Base-by-base conservation (phyloP, 129 eudicot genomes). In the Solidago caesia region DNA sequence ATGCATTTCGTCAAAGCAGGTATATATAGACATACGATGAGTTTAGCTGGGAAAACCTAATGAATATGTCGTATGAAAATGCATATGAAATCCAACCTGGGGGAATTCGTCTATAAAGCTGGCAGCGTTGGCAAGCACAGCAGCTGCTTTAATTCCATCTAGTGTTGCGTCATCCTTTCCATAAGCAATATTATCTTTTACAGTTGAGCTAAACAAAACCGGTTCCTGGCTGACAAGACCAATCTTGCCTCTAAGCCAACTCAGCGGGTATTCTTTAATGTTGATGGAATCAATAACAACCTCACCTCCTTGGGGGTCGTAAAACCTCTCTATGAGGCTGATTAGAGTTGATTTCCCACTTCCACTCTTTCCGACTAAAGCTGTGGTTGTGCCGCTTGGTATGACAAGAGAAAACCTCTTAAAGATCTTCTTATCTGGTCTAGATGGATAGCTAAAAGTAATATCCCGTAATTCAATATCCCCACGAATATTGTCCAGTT, bases 201-300 rank as follows among this genome's bases (percentile, higher is more conserved):
- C 85, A 62, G 85, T 90, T 25, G 81, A 80, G 16, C 87, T 73
- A 74, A 90, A 90, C 67, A 90, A 72, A 69, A 87, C 86, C 1
- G 96, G 93, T 73, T 90, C 96, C 73, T 90, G 96, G 81, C 96
- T 90, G 15, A 90, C 96, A 56, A 90, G 96, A 51, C 96, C 86
- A 2, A 90, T 85, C 56, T 90, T 90, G 7, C 79, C 80, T 82
- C 96, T 87, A 21, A 90, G 85, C 96, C 96, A 90, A 74, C 85
- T 87, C n/a, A 90, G 82, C 45, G 87, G 89, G 63, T 81, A 16
- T 14, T 48, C 64, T 77, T 88, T 88, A 61, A 91, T 55, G 67
- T 86, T 76, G 13, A 91, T 81, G 7, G 85, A 83, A 51, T 91
- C 97, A n/a, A 92, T 84, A 64, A 87, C 82, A 14, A 92, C 81